A percentile compares a stretch with the other conserved stretches of the same genome.
phyloP scores from a whole-genome alignment of 768 basidiomycete species.

The Boletus sensibilis region DNA sequence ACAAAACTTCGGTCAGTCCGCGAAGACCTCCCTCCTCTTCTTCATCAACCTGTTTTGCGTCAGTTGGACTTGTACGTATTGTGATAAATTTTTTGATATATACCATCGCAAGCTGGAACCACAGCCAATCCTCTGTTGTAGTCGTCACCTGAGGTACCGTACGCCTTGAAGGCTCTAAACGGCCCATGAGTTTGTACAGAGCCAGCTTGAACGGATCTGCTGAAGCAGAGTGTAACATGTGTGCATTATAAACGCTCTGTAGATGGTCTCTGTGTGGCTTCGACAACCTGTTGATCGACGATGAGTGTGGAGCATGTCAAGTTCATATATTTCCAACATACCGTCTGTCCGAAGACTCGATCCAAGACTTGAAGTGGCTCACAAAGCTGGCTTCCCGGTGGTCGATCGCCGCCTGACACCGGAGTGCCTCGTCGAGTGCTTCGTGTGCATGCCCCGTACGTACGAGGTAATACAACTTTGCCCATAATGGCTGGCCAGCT shows the following conservation, averaged over 20 bases:
- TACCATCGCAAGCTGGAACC: constrained; percentile 93
- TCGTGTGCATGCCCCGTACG: constrained; percentile 82
- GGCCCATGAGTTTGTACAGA: constrained; percentile 92
- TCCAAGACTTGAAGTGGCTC: constrained; percentile 78
- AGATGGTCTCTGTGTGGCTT: constrained; percentile 79
- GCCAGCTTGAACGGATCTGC: constrained; percentile 96
- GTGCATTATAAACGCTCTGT: constrained; percentile 76
- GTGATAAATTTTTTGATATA: background rate
- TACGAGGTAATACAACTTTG: constrained; percentile 88
- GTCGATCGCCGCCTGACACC: constrained; percentile 68
- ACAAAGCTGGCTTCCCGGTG: constrained; percentile 82
- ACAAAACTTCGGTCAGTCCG: constrained; percentile 68
- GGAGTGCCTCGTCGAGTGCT: constrained; percentile 72
- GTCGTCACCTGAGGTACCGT: constrained; percentile 81
- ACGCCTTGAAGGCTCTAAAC: constrained; percentile 78
- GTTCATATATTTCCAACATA: constrained; percentile 31
- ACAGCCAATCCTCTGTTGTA: constrained; percentile 97
- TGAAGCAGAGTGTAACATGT: constrained; percentile 84
- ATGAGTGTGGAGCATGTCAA: constrained; percentile 1
- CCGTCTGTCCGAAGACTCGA: constrained; percentile 78
- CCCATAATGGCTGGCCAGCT: constrained; percentile 89
- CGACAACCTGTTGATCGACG: constrained; percentile 48
- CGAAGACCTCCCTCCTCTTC: constrained; percentile 77
- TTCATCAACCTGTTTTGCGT: constrained; percentile 60
- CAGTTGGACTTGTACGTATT: constrained; percentile 1